phyloP scores from a whole-genome alignment of 495 filamentous ascomycete species.

The Penicillium dipodomyicola region DNA sequence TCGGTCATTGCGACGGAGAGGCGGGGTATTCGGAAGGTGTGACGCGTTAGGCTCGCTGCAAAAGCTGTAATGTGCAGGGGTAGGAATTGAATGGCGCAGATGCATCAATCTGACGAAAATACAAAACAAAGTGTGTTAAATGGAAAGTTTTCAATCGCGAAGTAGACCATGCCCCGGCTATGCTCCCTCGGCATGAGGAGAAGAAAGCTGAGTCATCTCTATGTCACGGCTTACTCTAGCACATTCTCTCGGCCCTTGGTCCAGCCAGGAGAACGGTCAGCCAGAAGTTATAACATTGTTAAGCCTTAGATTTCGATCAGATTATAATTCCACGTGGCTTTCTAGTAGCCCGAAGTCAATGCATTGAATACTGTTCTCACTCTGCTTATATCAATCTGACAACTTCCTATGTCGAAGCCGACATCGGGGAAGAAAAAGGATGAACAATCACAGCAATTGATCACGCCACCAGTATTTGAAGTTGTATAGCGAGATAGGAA shows the following conservation, averaged over 20 bases:
- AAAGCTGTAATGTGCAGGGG: neutral
- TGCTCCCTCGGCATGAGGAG: conserved; percentile 18
- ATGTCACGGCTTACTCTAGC: conserved; percentile 8
- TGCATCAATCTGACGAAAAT: conserved; percentile 4
- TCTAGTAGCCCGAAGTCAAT: neutral
- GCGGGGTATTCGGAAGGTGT: conserved; percentile 8
- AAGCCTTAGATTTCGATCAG: neutral
- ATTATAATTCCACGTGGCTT: neutral
- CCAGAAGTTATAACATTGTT: neutral
- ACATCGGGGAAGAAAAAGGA: conserved; percentile 1
- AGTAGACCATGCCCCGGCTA: conserved; percentile 20
- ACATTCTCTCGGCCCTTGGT: conserved; percentile 7
- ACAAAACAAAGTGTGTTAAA: neutral
- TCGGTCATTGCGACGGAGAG: conserved; percentile 43
- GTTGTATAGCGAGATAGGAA: conserved; percentile 17
- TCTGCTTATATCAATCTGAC: neutral
- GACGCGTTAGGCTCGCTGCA: neutral
- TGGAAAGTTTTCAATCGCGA: conserved; percentile 14
- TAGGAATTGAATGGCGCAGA: conserved; percentile 1
- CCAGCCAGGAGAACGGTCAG: neutral
- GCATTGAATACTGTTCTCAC: neutral
- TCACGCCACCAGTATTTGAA: conserved; percentile 8
- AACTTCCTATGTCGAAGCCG: neutral
- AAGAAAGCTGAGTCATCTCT: conserved; percentile 3
- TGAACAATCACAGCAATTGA: conserved; percentile 13